Evolutionary conservation across 2,329 filamentous ascomycete genomes (phyloP).

Genomic region (Cladosporium halotolerans): DNA sequence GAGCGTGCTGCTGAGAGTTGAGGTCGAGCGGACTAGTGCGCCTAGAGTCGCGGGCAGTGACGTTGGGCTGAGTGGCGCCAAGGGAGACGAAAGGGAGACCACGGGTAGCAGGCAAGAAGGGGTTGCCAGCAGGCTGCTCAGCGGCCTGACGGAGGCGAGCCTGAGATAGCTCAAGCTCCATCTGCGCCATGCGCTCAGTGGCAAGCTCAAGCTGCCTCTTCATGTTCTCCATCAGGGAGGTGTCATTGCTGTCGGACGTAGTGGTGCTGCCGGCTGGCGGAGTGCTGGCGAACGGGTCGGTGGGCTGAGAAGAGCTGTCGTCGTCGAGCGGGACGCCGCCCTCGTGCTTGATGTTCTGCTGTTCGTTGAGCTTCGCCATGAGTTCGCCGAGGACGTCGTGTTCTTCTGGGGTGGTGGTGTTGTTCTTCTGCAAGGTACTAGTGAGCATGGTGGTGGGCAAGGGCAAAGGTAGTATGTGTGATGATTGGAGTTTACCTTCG

Average conservation of each 20-base stretch:
- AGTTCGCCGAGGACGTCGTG: slow-evolving; percentile 57
- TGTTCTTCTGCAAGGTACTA: slow-evolving; percentile 15
- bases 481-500: slow-evolving; percentile 14
- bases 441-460: slow-evolving; percentile 18
- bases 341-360: slow-evolving; percentile 49
- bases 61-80: not conserved
- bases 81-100: slow-evolving; percentile 15
- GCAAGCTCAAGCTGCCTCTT: slow-evolving; percentile 67
- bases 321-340: slow-evolving; percentile 34
- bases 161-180: slow-evolving; percentile 65
- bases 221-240: slow-evolving; percentile 34
- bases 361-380: slow-evolving; percentile 66
- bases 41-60: not conserved
- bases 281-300: slow-evolving; percentile 28
- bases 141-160: slow-evolving; percentile 56
- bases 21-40: slow-evolving; percentile 7
- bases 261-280: slow-evolving; percentile 19
- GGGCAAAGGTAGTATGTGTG: slow-evolving; percentile 17
- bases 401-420: slow-evolving; percentile 3
- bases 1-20: slow-evolving; percentile 1
- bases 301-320: slow-evolving; percentile 29
- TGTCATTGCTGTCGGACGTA: slow-evolving; percentile 28
- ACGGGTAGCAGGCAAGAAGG: slow-evolving; percentile 24
- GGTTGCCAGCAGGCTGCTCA: slow-evolving; percentile 37
- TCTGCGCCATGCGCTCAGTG: slow-evolving; percentile 61